Evolutionary conservation across 23 red algal genomes (phyloP).

Genomic region (Gracilaria gracilis): DNA sequence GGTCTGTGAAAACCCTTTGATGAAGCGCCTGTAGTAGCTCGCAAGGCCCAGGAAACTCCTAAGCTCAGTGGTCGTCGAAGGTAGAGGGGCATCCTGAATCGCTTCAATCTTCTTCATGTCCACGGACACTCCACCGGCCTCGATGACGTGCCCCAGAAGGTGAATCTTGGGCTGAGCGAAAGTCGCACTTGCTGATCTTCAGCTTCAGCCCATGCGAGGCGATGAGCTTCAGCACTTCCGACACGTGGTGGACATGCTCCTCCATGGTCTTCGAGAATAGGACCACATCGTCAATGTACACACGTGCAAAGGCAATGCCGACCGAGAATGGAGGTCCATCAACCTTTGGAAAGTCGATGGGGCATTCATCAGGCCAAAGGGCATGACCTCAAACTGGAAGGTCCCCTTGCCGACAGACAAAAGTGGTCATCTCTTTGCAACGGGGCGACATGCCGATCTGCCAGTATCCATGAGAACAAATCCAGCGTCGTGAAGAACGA

Average conservation of each 20-base stretch:
- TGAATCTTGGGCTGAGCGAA: neutral
- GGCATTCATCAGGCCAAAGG: neutral
- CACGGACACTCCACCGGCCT: neutral
- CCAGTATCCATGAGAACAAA: neutral
- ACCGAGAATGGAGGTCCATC: neutral
- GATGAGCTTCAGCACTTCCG: neutral
- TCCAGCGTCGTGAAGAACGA: neutral
- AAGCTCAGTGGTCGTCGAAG: neutral
- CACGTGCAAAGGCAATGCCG: neutral
- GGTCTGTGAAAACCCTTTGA: neutral
- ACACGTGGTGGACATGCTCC: neutral
- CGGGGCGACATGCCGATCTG: neutral
- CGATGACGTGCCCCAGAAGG: neutral
- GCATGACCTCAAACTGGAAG: neutral
- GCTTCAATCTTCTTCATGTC: neutral
- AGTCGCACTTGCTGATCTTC: neutral
- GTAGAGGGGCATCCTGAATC: neutral
- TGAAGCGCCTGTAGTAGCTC: constrained; percentile 12
- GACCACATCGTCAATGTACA: neutral
- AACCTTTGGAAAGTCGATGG: neutral
- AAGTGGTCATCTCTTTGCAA: neutral
- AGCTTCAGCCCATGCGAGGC: neutral
- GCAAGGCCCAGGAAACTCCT: neutral
- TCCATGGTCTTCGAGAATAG: neutral
- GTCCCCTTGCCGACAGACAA: neutral